Base-by-base conservation (phyloP, 2,329 filamentous ascomycete genomes). In the Xylariaceae sp. region DNA sequence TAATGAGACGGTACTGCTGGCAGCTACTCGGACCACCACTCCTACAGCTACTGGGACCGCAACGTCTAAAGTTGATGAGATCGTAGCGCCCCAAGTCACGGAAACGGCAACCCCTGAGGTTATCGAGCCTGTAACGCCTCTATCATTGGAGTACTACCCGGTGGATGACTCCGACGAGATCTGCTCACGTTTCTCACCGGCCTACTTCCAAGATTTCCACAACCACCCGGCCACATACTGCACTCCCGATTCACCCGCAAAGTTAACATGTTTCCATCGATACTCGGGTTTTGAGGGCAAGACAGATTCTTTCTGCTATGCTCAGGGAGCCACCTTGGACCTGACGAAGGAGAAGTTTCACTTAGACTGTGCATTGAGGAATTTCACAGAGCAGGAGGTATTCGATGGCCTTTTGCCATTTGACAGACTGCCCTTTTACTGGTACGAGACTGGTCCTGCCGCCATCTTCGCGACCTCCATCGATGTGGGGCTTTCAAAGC, bases 291-390 rank as follows among this genome's bases (percentile, higher is more conserved):
- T 59, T 10, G 42, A 57, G 23, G 35, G 34, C 4, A 59, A 51
- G 23, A 62, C 57, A 4, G 60, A 62, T 51, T 59, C 60, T 23
- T 52, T 62, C 39, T 59, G 60, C 49, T 55, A 53, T 59, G 57
- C 39, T 10, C 50, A 59, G 18, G 57, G 57, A 3, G 60, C 60
- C 35, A 15, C 35, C 15, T 34, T 62, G 37, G 39, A 62, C 18
- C 23, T 48, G n/a, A 3, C 50, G 13, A 5, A 35, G 6, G 37
- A 23, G 2, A 59, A 52, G 23, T 59, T 62, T 23, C 54, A 57
- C 4, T 34, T 62, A 8, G 47, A 59, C 51, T 62, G 60, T 30
- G 37, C 11, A 15, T 23, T 62, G 35, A 55, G 60, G 37, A n/a
- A 55, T 13, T 51, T 62, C 6, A 57, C 60, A 2, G 44, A 59